A percentile compares a stretch with the other conserved stretches of the same genome.
phyloP scores from a whole-genome alignment of 2,329 filamentous ascomycete species.

The Coleophoma eucalyptorum region DNA sequence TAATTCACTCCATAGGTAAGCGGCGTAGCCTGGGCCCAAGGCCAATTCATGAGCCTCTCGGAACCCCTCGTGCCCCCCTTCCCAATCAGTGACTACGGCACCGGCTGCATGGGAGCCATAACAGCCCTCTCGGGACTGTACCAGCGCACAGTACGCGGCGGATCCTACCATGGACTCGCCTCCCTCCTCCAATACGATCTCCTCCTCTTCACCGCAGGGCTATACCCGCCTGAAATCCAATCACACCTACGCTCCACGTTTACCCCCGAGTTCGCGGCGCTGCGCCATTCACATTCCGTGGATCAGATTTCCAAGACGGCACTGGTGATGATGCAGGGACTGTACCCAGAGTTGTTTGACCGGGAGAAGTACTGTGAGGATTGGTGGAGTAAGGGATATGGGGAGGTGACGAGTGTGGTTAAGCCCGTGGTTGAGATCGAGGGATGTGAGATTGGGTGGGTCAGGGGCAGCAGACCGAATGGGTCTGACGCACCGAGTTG shows the following conservation, averaged over 20 bases:
- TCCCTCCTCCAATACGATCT: slow-evolving; percentile 68
- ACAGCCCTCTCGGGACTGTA: slow-evolving; percentile 62
- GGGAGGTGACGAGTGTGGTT: slow-evolving; percentile 19
- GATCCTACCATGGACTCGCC: slow-evolving; percentile 62
- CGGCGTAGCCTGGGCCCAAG: slow-evolving; percentile 59
- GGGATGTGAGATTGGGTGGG: slow-evolving; percentile 22
- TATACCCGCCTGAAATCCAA: slow-evolving; percentile 51
- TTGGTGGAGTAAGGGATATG: slow-evolving; percentile 20
- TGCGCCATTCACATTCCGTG: slow-evolving; percentile 26
- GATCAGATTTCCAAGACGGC: slow-evolving; percentile 24
- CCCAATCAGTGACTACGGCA: slow-evolving; percentile 64
- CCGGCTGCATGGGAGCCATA: slow-evolving; percentile 67
- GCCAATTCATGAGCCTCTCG: slow-evolving; percentile 54
- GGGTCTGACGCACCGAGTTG: slow-evolving; percentile 45
- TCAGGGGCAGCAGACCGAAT: slow-evolving; percentile 39
- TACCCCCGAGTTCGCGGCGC: slow-evolving; percentile 19
- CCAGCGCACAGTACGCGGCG: slow-evolving; percentile 56
- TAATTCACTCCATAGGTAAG: slow-evolving; percentile 23
- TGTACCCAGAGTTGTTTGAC: slow-evolving; percentile 26
- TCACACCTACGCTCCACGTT: slow-evolving; percentile 21
- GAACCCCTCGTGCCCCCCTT: slow-evolving; percentile 65
- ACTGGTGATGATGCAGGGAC: slow-evolving; percentile 22
- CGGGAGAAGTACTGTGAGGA: slow-evolving; percentile 25
- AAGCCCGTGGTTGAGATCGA: slow-evolving; percentile 23
- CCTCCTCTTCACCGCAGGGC: slow-evolving; percentile 56